Conservation (phyloP, 1,284 basidiomycete genomes). For the Phellopilus nigrolimitatus region DNA sequence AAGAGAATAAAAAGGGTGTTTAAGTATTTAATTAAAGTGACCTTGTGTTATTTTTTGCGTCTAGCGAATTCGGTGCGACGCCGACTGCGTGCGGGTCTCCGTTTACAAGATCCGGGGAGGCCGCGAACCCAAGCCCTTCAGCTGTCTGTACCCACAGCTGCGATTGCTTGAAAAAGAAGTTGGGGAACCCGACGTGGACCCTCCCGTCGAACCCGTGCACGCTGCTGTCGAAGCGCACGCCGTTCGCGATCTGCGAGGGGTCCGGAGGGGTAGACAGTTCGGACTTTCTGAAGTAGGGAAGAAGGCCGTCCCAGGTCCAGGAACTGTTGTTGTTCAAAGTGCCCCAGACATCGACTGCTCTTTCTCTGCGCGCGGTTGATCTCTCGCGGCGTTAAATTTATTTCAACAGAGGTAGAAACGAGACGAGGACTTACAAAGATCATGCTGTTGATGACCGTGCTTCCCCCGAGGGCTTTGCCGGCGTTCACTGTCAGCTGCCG, state of each 20-base stretch:
- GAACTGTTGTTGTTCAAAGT: slow-evolving; percentile 15
- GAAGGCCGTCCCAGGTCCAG: slow-evolving; percentile 20
- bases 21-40: not conserved
- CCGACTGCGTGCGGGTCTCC: slow-evolving; percentile 20
- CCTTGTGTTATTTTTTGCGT: slow-evolving; percentile 21
- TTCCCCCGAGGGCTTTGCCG: slow-evolving; percentile 21
- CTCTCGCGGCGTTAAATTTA: not conserved
- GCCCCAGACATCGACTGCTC: slow-evolving; percentile 21
- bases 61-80: slow-evolving; percentile 17
- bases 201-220: slow-evolving; percentile 19
- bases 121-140: slow-evolving; percentile 15
- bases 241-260: slow-evolving; percentile 13
- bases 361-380: slow-evolving; percentile 18
- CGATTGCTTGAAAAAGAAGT: slow-evolving; percentile 20
- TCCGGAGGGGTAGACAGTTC: slow-evolving; percentile 19
- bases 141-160: slow-evolving; percentile 17
- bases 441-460: slow-evolving; percentile 20
- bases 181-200: slow-evolving; percentile 20
- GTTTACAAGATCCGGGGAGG: slow-evolving; percentile 18
- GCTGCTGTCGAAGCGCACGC: slow-evolving; percentile 13
- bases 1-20: not conserved
- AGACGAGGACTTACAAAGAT: slow-evolving; percentile 16
- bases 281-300: slow-evolving; percentile 21
- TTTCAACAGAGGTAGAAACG: not conserved
- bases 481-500: slow-evolving; percentile 17